Evolutionary conservation across 2,329 filamentous ascomycete genomes (phyloP).

Genomic region (Diplodia corticola): DNA sequence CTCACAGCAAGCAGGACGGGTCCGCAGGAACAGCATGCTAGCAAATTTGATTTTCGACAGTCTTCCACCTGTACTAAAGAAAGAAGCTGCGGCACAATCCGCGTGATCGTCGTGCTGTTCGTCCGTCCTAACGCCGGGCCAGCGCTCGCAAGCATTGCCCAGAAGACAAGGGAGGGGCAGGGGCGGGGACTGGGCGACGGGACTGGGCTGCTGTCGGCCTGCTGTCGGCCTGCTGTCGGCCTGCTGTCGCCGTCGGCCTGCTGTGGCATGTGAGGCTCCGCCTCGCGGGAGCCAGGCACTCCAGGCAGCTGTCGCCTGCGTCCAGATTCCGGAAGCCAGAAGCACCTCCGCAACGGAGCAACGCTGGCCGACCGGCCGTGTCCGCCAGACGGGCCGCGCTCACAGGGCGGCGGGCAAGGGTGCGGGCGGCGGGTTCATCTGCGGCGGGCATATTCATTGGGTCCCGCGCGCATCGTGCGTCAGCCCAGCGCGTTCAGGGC

Average conservation of each 20-base stretch:
- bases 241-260: background rate
- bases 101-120: background rate
- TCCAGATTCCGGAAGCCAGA: too few relatives aligned
- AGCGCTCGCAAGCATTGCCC: background rate
- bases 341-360: constrained; percentile 5
- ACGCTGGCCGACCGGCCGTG: background rate
- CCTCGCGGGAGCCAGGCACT: background rate
- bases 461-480: background rate
- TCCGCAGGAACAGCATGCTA: constrained; percentile 1
- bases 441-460: background rate
- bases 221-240: background rate
- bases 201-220: too few relatives aligned
- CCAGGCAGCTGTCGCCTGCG: background rate
- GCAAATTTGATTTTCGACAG: constrained; percentile 1
- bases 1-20: background rate
- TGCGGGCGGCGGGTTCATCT: background rate
- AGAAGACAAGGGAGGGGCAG: background rate
- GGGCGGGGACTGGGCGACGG: background rate
- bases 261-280: background rate
- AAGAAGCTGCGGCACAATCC: background rate
- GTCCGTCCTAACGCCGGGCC: background rate
- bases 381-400: constrained; percentile 2
- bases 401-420: background rate
- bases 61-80: background rate
- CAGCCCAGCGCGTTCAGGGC: background rate